A percentile compares a stretch with the other conserved stretches of the same genome.
phyloP scores from a whole-genome alignment of 2,329 filamentous ascomycete species.

The Sarocladium kiliense region DNA sequence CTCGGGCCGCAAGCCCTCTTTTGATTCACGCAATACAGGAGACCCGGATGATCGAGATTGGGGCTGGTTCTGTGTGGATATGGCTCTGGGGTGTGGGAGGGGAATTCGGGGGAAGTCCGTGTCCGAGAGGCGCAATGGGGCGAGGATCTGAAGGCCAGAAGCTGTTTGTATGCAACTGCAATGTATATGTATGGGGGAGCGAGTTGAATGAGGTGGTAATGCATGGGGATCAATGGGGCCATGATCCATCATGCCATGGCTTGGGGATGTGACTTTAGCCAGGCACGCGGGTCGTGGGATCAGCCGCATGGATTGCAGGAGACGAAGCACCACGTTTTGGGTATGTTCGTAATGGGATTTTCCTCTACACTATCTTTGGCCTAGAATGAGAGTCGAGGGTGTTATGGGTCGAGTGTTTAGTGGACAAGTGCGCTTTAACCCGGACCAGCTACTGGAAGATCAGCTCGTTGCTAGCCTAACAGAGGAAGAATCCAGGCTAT shows the following conservation, averaged over 20 bases:
- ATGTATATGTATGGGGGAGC: background rate
- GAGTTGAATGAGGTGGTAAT: background rate
- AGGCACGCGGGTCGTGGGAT: background rate
- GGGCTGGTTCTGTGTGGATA: background rate
- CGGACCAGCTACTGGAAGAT: no score
- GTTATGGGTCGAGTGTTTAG: no score
- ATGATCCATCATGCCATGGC: background rate
- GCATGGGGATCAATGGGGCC: background rate
- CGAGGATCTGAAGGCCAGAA: background rate
- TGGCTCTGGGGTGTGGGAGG: background rate
- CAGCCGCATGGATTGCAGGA: slow-evolving; percentile 6
- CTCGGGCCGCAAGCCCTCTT: background rate
- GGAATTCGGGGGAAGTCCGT: background rate
- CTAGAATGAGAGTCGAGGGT: background rate
- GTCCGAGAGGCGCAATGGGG: background rate
- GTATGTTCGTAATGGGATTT: background rate
- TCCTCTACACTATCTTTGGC: background rate
- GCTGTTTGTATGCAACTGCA: background rate
- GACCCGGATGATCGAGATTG: background rate
- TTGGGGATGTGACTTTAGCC: slow-evolving; percentile 1
- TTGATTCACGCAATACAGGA: background rate
- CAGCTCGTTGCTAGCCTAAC: no score
- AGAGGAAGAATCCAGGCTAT: no score
- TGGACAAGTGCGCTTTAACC: no score
- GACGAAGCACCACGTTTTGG: no score